Conservation (phyloP, 2,329 filamentous ascomycete genomes). For the Coleophoma eucalyptorum region DNA sequence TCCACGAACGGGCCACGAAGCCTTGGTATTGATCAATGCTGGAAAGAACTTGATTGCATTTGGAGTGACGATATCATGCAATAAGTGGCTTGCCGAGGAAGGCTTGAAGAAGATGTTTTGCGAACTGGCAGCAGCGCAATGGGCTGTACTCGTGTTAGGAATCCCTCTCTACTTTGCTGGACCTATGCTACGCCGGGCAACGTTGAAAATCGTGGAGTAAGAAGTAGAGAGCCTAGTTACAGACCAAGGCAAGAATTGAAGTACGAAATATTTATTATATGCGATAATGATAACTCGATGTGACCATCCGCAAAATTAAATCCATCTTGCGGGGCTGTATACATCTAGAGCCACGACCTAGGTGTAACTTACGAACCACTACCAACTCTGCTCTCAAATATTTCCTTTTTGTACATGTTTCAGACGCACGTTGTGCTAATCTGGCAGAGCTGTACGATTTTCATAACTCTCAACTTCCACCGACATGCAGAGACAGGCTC, state of each 20-base stretch:
- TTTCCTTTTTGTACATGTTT: too few species aligned
- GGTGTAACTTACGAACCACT: too few species aligned
- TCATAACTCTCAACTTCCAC: too few species aligned
- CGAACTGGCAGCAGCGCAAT: constrained; percentile 30
- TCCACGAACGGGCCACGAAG: constrained; percentile 25
- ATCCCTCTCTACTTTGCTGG: constrained; percentile 28
- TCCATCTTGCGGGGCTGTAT: too few species aligned
- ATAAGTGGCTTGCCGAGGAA: constrained; percentile 23
- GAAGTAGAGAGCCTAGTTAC: not conserved
- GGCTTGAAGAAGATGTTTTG: constrained; percentile 31
- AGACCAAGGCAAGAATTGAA: not conserved
- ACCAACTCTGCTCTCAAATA: too few species aligned
- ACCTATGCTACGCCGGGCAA: constrained; percentile 6
- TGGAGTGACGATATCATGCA: constrained; percentile 9
- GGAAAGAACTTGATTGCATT: constrained; percentile 23
- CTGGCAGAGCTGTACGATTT: too few species aligned
- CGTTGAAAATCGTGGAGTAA: not conserved
- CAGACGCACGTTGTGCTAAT: too few species aligned
- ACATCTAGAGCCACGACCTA: too few species aligned
- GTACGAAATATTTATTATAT: too few species aligned
- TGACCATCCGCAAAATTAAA: too few species aligned
- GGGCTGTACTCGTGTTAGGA: constrained; percentile 26
- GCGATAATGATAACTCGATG: too few species aligned
- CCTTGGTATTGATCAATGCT: constrained; percentile 30
- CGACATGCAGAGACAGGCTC: too few species aligned